Evolutionary conservation across 352 stramenopile species (phyloP).

Genomic region (Phytopythium sindhum): DNA sequence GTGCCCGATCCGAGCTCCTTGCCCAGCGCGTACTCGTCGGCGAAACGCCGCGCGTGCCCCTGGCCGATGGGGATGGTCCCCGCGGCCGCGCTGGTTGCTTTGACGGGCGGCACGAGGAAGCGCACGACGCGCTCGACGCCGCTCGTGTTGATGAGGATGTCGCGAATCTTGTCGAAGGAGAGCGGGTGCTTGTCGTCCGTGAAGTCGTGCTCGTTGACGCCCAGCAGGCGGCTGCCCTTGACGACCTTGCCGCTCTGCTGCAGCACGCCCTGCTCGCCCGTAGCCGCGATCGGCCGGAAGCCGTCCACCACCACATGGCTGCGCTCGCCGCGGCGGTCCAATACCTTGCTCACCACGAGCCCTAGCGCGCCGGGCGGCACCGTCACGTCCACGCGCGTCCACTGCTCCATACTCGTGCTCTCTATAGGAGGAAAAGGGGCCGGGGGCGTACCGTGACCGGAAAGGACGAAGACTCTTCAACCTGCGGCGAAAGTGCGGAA

Average conservation of each 20-base stretch:
- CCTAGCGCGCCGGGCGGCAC: slow-evolving; percentile 66
- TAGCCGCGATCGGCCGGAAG: slow-evolving; percentile 55
- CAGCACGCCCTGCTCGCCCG: slow-evolving; percentile 39
- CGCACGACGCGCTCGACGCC: slow-evolving; percentile 48
- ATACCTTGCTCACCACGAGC: slow-evolving; percentile 70
- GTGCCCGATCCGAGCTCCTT: slow-evolving; percentile 64
- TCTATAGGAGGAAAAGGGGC: neutral
- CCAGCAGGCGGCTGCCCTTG: slow-evolving; percentile 46
- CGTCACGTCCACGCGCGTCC: slow-evolving; percentile 50
- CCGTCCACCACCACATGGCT: slow-evolving; percentile 66
- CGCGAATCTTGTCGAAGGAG: slow-evolving; percentile 67
- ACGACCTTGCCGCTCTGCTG: slow-evolving; percentile 37
- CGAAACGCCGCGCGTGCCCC: slow-evolving; percentile 35
- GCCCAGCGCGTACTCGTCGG: slow-evolving; percentile 64
- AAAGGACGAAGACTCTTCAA: slow-evolving; percentile 4
- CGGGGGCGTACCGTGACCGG: neutral
- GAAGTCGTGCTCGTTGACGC: slow-evolving; percentile 77
- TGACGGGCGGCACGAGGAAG: slow-evolving; percentile 54
- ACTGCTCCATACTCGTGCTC: slow-evolving; percentile 5
- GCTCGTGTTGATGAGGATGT: slow-evolving; percentile 69
- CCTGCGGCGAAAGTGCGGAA: slow-evolving; percentile 6
- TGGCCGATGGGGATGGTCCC: slow-evolving; percentile 30
- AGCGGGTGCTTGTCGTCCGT: slow-evolving; percentile 23
- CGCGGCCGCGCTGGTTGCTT: slow-evolving; percentile 15
- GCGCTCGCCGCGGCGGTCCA: slow-evolving; percentile 17